Evolutionary conservation across 805 yeast genomes (phyloP).

Genomic region (Hyphopichia homilentoma): DNA sequence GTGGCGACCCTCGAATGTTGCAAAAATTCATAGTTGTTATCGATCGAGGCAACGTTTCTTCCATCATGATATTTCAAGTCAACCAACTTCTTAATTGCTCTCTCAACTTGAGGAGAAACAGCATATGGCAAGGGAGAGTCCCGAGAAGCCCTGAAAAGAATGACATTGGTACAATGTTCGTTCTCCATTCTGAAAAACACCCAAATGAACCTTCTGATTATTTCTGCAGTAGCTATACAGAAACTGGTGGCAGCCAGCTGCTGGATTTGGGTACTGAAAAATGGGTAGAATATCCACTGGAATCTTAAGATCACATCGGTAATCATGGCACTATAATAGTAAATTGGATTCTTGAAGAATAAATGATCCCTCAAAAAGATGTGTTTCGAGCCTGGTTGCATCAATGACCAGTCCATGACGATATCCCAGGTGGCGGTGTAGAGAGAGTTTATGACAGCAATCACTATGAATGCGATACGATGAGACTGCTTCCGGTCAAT

Average conservation of each 20-base stretch:
- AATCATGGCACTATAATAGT: slow-evolving; percentile 67
- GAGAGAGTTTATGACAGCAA: slow-evolving; percentile 72
- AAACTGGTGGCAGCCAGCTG: slow-evolving; percentile 89
- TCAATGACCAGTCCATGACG: slow-evolving; percentile 92
- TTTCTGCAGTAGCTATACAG: slow-evolving; percentile 76
- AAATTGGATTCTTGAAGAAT: slow-evolving; percentile 50
- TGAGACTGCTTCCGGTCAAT: slow-evolving; percentile 43
- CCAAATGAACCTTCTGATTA: slow-evolving; percentile 85
- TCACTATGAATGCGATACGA: slow-evolving; percentile 61
- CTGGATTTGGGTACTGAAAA: slow-evolving; percentile 70
- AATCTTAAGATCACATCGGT: slow-evolving; percentile 73
- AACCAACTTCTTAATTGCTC: slow-evolving; percentile 33
- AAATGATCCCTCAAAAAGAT: slow-evolving; percentile 66
- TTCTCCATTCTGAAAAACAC: slow-evolving; percentile 90
- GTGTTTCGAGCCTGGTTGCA: slow-evolving; percentile 60
- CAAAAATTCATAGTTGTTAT: too few relatives aligned
- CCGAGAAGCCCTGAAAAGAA: slow-evolving; percentile 78
- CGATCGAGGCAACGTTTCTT: too few relatives aligned
- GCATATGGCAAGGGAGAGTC: slow-evolving; percentile 85
- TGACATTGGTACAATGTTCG: slow-evolving; percentile 91
- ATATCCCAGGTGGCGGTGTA: slow-evolving; percentile 82
- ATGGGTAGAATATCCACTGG: slow-evolving; percentile 89
- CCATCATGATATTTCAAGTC: slow-evolving; percentile 21
- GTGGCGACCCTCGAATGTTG: background rate
- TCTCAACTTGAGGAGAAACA: slow-evolving; percentile 29